Evolutionary conservation across 2,329 filamentous ascomycete species (phyloP).

Genomic region (Nothophoma quercina): DNA sequence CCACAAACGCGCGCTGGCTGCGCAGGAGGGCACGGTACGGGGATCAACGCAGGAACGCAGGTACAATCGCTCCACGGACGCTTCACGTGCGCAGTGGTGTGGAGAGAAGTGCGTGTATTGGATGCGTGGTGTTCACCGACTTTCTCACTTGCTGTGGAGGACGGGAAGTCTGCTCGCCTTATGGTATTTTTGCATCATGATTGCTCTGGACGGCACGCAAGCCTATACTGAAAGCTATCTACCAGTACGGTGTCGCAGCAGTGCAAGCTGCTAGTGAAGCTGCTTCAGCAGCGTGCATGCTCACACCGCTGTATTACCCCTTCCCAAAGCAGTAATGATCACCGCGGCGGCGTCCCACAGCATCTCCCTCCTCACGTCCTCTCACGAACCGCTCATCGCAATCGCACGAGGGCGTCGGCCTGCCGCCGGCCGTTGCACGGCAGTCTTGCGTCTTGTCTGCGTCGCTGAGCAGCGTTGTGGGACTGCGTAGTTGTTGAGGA

Average conservation of each 20-base stretch:
- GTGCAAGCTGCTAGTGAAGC: not conserved
- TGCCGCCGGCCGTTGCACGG: constrained; percentile 5
- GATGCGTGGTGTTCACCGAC: not conserved
- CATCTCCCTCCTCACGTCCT: constrained; percentile 8
- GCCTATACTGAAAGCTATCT: not conserved
- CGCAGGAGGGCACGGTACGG: not conserved
- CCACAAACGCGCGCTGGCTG: too few species aligned
- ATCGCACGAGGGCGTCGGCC: constrained; percentile 10
- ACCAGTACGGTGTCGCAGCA: not conserved
- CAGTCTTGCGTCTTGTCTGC: constrained; percentile 4
- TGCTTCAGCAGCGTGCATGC: not conserved
- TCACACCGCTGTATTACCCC: constrained; percentile 10
- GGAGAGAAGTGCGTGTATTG: not conserved
- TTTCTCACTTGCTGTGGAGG: not conserved
- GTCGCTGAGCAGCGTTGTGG: constrained; percentile 6
- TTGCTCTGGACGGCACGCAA: not conserved
- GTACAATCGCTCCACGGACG: constrained; percentile 11
- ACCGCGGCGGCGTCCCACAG: constrained; percentile 12
- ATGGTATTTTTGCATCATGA: not conserved
- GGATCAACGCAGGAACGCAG: constrained; percentile 13
- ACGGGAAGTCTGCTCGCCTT: not conserved
- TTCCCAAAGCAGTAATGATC: constrained; percentile 1
- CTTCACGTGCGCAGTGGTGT: constrained; percentile 8
- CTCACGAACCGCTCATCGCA: constrained; percentile 6
- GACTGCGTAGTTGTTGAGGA: constrained; percentile 15